Percentiles rank a stretch among this genome's conserved stretches.
Evolutionary conservation across 768 basidiomycete species (phyloP).

Genomic region (Boletus speciosus): DNA sequence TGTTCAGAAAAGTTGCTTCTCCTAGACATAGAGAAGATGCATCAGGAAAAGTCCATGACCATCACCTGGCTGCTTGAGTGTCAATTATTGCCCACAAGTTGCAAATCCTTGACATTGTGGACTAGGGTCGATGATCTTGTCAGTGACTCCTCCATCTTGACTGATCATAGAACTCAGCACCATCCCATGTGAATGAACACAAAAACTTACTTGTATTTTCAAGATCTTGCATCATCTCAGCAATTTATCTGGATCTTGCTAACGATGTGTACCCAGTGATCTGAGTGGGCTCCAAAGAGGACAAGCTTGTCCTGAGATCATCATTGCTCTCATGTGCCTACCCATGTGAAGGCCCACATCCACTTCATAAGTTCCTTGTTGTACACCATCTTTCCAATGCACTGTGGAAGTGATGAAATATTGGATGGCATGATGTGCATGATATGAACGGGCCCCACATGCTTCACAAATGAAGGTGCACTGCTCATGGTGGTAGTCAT

Average conservation of each 20-base stretch:
- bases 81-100: conserved; percentile 40
- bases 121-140: conserved; percentile 50
- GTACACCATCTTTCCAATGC: conserved; percentile 84
- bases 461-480: conserved; percentile 81
- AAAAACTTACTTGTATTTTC: conserved; percentile 60
- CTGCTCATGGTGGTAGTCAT: conserved; percentile 71
- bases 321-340: conserved; percentile 39
- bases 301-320: conserved; percentile 27
- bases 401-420: conserved; percentile 68
- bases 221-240: conserved; percentile 72
- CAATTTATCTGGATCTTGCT: conserved; percentile 74
- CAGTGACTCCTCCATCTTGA: conserved; percentile 49
- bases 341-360: conserved; percentile 59
- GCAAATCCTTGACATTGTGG: conserved; percentile 45
- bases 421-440: conserved; percentile 80
- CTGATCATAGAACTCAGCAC: not conserved
- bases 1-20: conserved; percentile 35
- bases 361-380: conserved; percentile 82
- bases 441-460: conserved; percentile 73
- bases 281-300: conserved; percentile 14
- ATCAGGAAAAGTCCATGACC: conserved; percentile 31
- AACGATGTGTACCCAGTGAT: conserved; percentile 46
- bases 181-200: conserved; percentile 20
- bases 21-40: conserved; percentile 45
- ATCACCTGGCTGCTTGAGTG: conserved; percentile 35